These are phyloP conservation scores for Paramyrothecium roridum DNA, from an alignment of 2,329 filamentous ascomycete species.

Conservation along the genomic window DNA sequence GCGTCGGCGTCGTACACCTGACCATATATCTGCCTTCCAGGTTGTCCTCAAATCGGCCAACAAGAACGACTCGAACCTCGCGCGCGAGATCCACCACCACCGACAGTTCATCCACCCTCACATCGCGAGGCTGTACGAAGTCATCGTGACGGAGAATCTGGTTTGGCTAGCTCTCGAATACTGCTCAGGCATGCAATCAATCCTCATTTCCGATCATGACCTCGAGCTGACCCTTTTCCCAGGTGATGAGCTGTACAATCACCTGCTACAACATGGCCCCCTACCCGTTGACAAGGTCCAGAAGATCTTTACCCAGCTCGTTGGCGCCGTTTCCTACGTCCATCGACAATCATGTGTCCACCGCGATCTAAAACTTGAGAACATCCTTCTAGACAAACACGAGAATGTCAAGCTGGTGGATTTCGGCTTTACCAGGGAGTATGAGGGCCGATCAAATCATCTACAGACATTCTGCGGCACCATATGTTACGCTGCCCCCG, in stretches of 20 bases:
- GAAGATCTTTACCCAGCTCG: constrained; percentile 92
- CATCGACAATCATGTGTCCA: constrained; percentile 95
- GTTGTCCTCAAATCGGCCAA: constrained; percentile 98
- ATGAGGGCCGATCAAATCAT: constrained; percentile 91
- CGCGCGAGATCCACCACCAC: constrained; percentile 97
- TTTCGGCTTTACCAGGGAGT: constrained; percentile 97
- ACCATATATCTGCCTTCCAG: constrained; percentile 38
- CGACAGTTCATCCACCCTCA: constrained; percentile 97
- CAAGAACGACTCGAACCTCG: constrained; percentile 92
- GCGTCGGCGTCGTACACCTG: neutral
- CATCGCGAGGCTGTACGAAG: constrained; percentile 94
- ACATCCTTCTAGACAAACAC: constrained; percentile 88
- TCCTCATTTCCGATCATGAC: neutral
- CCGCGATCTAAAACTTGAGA: constrained; percentile 90
- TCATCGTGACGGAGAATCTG: constrained; percentile 90
- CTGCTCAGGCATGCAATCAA: constrained; percentile 70
- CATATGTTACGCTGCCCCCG: constrained; percentile 94
- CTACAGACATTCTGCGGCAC: constrained; percentile 97
- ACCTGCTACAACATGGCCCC: constrained; percentile 82
- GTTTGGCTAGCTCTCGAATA: constrained; percentile 98
- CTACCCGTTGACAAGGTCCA: constrained; percentile 84
- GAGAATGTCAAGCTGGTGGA: constrained; percentile 98
- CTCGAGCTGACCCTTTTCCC: neutral
- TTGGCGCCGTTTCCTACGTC: constrained; percentile 92
- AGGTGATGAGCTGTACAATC: constrained; percentile 97